These are phyloP conservation scores for sunflower (Helianthus annuus) DNA, from an alignment of 129 eudicot genomes.

Conservation along the genomic window DNA sequence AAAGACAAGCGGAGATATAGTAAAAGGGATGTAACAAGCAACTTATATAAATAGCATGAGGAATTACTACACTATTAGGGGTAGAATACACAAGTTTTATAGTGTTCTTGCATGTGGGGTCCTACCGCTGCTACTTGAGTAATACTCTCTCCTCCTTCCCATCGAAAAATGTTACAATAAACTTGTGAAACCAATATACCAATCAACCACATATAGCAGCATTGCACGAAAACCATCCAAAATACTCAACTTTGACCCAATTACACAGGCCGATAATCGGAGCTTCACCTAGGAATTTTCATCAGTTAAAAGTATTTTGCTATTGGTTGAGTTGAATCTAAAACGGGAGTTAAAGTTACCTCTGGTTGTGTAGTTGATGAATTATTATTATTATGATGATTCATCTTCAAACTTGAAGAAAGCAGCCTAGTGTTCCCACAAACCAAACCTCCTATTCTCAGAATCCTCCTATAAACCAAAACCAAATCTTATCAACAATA, in stretches of 20 bases:
- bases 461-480: conserved; percentile 18
- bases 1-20: conserved; percentile 5
- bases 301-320: too few relatives aligned
- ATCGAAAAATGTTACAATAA: neutral
- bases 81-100: neutral
- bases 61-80: neutral
- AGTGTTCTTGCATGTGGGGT: neutral
- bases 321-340: neutral
- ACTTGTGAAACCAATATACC: neutral
- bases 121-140: neutral
- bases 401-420: conserved; percentile 24
- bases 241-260: neutral
- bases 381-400: neutral
- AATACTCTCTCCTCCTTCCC: neutral
- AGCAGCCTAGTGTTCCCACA: conserved; percentile 24
- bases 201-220: neutral
- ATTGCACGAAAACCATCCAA: neutral
- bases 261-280: neutral
- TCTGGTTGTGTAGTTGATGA: neutral
- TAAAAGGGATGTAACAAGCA: conserved; percentile 9
- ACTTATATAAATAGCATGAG: neutral
- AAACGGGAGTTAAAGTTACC: conserved; percentile 4
- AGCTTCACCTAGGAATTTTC: too few relatives aligned
- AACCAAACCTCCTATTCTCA: conserved; percentile 20
- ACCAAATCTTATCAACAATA: neutral